Percentiles rank a stretch among this genome's conserved stretches.
phyloP scores from a whole-genome alignment of 2,329 filamentous ascomycete species.

The Dactylonectria macrodidyma region DNA sequence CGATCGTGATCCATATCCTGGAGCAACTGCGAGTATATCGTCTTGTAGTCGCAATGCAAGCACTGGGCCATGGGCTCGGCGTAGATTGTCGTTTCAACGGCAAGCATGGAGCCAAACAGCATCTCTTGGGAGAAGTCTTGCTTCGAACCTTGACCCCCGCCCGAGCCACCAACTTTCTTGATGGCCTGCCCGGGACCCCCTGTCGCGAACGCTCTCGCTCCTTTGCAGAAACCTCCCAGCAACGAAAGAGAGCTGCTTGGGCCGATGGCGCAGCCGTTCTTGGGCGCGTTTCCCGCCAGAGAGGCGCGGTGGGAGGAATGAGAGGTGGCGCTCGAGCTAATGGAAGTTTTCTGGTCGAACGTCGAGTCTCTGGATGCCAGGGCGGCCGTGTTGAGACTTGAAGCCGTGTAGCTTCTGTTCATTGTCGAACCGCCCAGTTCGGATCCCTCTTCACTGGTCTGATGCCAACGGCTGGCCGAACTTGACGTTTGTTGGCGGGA shows the following conservation, averaged over 20 bases:
- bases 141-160: background rate
- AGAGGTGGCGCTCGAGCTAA: conserved; percentile 9
- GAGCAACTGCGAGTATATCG: conserved; percentile 49
- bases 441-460: background rate
- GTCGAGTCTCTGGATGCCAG: background rate
- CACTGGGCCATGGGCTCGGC: conserved; percentile 44
- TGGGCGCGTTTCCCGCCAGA: background rate
- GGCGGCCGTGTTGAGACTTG: background rate
- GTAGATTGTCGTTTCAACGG: conserved; percentile 33
- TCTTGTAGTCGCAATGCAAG: conserved; percentile 45
- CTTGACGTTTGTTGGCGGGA: background rate
- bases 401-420: background rate
- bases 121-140: conserved; percentile 21
- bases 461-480: background rate
- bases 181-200: conserved; percentile 56
- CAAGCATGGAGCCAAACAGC: conserved; percentile 28
- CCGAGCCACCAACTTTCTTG: conserved; percentile 46
- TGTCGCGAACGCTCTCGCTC: conserved; percentile 54
- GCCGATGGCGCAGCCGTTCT: conserved; percentile 43
- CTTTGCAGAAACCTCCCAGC: conserved; percentile 56
- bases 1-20: conserved; percentile 50
- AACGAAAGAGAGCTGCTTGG: conserved; percentile 54
- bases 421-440: background rate
- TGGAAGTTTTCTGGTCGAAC: conserved; percentile 7
- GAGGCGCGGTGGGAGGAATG: conserved; percentile 15